A percentile compares a stretch with the other conserved stretches of the same genome.
phyloP scores from a whole-genome alignment of 495 filamentous ascomycete genomes.

The Xylaria bambusicola region DNA sequence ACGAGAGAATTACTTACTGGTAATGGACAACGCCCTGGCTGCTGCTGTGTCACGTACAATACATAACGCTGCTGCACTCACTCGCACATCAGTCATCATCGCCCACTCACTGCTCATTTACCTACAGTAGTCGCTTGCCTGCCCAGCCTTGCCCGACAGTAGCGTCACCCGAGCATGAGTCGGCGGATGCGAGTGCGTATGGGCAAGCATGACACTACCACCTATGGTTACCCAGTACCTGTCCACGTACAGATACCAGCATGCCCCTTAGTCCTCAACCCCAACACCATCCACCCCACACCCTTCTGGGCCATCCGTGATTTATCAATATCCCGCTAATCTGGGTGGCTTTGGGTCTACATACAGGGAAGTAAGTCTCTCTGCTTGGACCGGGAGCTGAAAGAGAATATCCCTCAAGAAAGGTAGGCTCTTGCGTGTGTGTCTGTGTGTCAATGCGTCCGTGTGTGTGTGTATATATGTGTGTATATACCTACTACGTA shows the following conservation, averaged over 20 bases:
- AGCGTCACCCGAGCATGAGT: no score
- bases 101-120: background rate
- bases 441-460: background rate
- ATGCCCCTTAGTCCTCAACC: background rate
- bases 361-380: background rate
- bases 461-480: background rate
- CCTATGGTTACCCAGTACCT: no score
- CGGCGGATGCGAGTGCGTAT: no score
- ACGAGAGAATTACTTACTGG: conserved; percentile 13
- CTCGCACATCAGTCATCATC: conserved; percentile 5
- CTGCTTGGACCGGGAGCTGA: conserved; percentile 11
- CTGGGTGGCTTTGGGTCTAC: background rate
- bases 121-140: no score
- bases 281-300: background rate
- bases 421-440: background rate
- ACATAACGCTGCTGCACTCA: background rate
- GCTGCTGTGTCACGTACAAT: conserved; percentile 7
- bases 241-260: no score
- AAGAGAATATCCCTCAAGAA: background rate
- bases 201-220: no score
- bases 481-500: no score
- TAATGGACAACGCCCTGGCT: conserved; percentile 1
- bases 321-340: background rate
- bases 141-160: conserved; percentile 3
- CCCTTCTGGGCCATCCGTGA: no score